Base-by-base conservation (phyloP, 1,139 yeast genomes). In the Nematodospora anomalae region DNA sequence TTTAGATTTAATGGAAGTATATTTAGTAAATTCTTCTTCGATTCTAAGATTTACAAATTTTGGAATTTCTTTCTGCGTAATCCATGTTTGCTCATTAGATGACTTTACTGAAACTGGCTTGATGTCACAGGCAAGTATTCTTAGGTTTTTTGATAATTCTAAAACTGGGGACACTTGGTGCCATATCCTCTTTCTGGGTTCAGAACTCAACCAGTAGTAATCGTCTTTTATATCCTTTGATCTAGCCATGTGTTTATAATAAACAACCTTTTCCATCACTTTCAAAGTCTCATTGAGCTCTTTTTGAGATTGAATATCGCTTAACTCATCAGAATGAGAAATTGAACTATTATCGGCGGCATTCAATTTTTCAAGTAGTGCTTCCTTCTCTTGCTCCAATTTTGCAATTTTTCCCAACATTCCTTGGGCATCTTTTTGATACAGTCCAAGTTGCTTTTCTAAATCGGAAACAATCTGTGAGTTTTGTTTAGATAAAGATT, bases 251-350 rank as follows among this genome's bases (percentile, higher is more conserved):
- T 51, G 53, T 32, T 72, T 52, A 26, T 74, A 51, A 16, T 62
- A 49, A 1, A 57, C 47, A 11, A 71, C 62, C 46, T 71, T 75
- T 36, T 61, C 69, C 3, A 71, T 43, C 21, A 71, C 46, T 2
- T 59, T 53, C 34, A 63, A 39, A 30, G 59, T 61, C 7, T 55
- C 58, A 11, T 57, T 53, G 34, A 52, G 54, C 30, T 60, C 58
- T 34, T 61, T 64, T 40, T 71, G 76, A 4, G 62, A 62, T 24
- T 55, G 45, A 4, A 68, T 16, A 18, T 41, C 39, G 3, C 31
- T 21, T 15, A 42, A 35, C 8, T 32, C 10, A 45, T 28, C 13
- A 20, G 35, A 9, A 29, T 54, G 6, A 52, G 45, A 18, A 4
- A 21, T n/a, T 2, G 28, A 9, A 6, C 16, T 28, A 13, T 48